Conservation (phyloP, 257 asterid genomes). For the Solanum sejunctum region DNA sequence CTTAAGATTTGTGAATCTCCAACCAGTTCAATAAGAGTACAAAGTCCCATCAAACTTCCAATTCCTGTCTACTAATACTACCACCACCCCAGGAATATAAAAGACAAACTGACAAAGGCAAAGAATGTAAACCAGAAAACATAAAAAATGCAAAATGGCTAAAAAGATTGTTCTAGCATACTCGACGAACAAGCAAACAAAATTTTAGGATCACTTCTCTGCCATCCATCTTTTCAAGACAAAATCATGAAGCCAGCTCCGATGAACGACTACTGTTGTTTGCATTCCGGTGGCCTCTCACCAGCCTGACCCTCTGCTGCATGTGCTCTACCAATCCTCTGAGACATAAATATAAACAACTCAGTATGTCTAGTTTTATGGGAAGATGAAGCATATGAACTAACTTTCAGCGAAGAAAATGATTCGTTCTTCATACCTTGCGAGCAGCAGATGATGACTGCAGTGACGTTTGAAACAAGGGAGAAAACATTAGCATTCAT, state of each 20-base stretch:
- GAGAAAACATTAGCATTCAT: not conserved
- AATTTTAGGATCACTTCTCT: not conserved
- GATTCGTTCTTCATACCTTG: not conserved
- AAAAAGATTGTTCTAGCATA: not conserved
- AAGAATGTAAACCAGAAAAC: not conserved
- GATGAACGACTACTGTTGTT: constrained; percentile 42
- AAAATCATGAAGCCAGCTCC: not conserved
- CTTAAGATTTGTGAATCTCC: not conserved
- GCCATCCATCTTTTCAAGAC: not conserved
- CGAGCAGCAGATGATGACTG: constrained; percentile 7
- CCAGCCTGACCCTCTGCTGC: constrained; percentile 52
- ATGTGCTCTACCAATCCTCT: constrained; percentile 56
- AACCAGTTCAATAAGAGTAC: not conserved
- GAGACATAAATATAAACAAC: not conserved
- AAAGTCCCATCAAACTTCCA: not conserved
- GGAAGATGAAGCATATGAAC: not conserved
- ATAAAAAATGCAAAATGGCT: not conserved
- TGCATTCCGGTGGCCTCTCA: constrained; percentile 86
- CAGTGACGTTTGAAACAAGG: not conserved
- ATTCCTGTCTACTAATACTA: not conserved
- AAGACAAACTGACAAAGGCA: not conserved
- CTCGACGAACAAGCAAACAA: not conserved
- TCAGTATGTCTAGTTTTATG: not conserved
- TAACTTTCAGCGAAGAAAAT: not conserved
- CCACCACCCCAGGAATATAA: not conserved